phyloP scores from a whole-genome alignment of 352 stramenopile species.

The Phytophthora pluvialis region DNA sequence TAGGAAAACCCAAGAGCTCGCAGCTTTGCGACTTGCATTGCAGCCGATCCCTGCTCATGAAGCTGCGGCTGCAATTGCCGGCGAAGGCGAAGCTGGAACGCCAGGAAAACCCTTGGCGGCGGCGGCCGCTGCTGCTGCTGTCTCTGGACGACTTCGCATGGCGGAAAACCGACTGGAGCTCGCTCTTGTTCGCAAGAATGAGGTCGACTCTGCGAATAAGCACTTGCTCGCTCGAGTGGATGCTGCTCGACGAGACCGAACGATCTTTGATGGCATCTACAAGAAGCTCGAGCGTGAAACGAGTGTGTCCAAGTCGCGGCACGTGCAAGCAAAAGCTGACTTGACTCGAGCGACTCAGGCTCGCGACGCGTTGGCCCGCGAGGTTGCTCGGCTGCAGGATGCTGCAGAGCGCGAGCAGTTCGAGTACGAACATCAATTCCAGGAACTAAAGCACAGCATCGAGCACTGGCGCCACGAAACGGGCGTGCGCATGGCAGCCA shows the following conservation, averaged over 20 bases:
- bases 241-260: slow-evolving; percentile 66
- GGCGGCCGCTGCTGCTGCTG: slow-evolving; percentile 52
- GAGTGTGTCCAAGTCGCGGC: slow-evolving; percentile 52
- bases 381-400: slow-evolving; percentile 60
- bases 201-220: slow-evolving; percentile 86
- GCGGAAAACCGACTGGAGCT: slow-evolving; percentile 81
- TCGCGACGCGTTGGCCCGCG: slow-evolving; percentile 49
- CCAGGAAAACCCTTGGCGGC: slow-evolving; percentile 29
- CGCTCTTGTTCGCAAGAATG: slow-evolving; percentile 81
- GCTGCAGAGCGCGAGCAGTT: slow-evolving; percentile 60
- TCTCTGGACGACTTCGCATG: slow-evolving; percentile 52
- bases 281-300: slow-evolving; percentile 85
- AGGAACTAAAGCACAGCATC: slow-evolving; percentile 62
- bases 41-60: slow-evolving; percentile 32
- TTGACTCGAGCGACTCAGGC: slow-evolving; percentile 50
- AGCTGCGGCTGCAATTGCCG: slow-evolving; percentile 14
- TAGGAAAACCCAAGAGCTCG: slow-evolving; percentile 57
- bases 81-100: slow-evolving; percentile 20
- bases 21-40: slow-evolving; percentile 38
- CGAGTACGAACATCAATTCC: slow-evolving; percentile 69
- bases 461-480: slow-evolving; percentile 52
- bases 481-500: slow-evolving; percentile 22
- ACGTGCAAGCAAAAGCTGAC: slow-evolving; percentile 56
- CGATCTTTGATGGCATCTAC: slow-evolving; percentile 87
- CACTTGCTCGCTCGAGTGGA: slow-evolving; percentile 75